These are phyloP conservation scores for Thalassiosira ordinaria DNA, from an alignment of 352 stramenopile genomes.

Conservation along the genomic window DNA sequence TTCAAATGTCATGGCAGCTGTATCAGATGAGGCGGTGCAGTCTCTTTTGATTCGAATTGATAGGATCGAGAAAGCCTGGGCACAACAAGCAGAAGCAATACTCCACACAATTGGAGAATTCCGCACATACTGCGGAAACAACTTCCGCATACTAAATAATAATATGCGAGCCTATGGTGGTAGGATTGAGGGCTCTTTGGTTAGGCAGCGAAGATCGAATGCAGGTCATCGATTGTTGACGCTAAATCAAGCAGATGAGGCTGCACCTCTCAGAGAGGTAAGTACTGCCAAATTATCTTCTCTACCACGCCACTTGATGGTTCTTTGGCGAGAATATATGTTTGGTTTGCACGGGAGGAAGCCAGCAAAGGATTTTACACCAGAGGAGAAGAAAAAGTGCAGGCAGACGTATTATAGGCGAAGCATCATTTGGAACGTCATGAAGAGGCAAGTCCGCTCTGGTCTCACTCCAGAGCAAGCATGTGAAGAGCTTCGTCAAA, in stretches of 20 bases:
- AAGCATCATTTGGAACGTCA: constrained; percentile 11
- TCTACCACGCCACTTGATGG: neutral
- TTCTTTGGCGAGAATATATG: constrained; percentile 27
- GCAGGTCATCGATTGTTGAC: neutral
- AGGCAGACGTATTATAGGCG: constrained; percentile 20
- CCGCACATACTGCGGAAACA: neutral
- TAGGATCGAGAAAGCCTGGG: constrained; percentile 9
- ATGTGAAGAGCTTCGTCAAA: neutral
- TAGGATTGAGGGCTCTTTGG: constrained; percentile 10
- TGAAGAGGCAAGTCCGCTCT: constrained; percentile 1
- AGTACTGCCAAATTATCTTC: neutral
- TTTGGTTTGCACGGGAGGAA: constrained; percentile 28
- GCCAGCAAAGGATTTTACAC: constrained; percentile 18
- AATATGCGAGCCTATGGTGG: constrained; percentile 10
- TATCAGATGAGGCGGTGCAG: neutral
- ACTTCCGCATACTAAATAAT: constrained; percentile 26
- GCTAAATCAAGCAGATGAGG: neutral
- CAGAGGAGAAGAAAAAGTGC: constrained; percentile 3
- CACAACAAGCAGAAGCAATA: neutral
- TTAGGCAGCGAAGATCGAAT: constrained; percentile 2
- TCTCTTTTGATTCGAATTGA: neutral
- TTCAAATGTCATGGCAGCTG: neutral
- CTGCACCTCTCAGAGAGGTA: neutral
- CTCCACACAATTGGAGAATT: neutral
- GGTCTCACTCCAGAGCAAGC: neutral